Conservation (phyloP, 164 flowering plant genomes). For the Magnolia kwangsiensis region DNA sequence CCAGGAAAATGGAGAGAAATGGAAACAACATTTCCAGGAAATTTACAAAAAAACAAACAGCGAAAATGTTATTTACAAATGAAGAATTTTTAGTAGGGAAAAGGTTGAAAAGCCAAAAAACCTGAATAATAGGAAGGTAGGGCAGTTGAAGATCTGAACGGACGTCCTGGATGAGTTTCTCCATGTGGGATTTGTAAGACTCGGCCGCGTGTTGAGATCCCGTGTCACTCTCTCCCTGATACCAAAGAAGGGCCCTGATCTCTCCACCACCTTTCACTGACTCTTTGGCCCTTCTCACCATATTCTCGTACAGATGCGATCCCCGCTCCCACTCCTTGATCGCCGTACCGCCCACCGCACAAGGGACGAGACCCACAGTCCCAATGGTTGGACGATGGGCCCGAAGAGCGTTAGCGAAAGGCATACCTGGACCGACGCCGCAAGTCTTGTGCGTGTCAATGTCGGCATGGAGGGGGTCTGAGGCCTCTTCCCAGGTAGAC, state of each 20-base stretch:
- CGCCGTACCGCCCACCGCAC: conserved; percentile 90
- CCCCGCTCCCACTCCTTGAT: conserved; percentile 88
- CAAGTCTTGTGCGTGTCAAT: conserved; percentile 53
- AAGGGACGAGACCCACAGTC: conserved; percentile 44
- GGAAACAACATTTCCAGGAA: too few species aligned
- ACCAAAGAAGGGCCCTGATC: conserved; percentile 70
- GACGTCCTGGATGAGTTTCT: conserved; percentile 27
- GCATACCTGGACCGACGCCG: conserved; percentile 84
- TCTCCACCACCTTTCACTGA: conserved; percentile 46
- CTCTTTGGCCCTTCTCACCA: conserved; percentile 63
- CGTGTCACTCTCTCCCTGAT: conserved; percentile 81
- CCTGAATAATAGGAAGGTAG: conserved; percentile 69
- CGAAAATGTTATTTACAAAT: too few species aligned
- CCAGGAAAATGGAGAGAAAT: too few species aligned
- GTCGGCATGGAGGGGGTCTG: conserved; percentile 68
- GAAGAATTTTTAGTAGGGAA: not conserved
- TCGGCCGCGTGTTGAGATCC: conserved; percentile 33
- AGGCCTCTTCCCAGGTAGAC: conserved; percentile 57
- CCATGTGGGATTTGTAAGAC: conserved; percentile 15
- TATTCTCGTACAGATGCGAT: conserved; percentile 49
- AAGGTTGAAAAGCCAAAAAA: conserved; percentile 6
- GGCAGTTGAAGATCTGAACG: conserved; percentile 60
- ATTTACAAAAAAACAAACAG: too few species aligned
- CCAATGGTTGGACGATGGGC: conserved; percentile 5
- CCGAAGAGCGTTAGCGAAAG: conserved; percentile 52